These are phyloP conservation scores for Lasiosphaeriaceae sp. DNA, from an alignment of 495 filamentous ascomycete genomes.

Conservation along the genomic window DNA sequence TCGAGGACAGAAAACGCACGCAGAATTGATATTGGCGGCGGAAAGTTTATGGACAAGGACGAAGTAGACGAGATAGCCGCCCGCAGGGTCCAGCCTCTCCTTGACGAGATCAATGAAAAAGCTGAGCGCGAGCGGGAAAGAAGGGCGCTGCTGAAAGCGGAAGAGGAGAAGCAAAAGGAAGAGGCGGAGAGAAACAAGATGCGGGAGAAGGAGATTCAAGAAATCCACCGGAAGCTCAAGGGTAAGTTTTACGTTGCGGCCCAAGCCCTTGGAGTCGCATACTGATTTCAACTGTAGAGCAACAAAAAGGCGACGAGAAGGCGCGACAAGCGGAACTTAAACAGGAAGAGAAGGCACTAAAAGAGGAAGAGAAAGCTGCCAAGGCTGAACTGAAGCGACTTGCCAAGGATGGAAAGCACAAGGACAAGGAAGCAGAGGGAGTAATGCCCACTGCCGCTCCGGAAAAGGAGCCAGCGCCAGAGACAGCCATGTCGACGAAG, in stretches of 20 bases:
- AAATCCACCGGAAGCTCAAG: constrained; percentile 40
- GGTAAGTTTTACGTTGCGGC: constrained; percentile 23
- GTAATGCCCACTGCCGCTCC: background rate
- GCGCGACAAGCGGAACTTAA: constrained; percentile 48
- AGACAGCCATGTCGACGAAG: background rate
- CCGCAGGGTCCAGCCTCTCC: constrained; percentile 74
- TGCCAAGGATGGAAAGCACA: constrained; percentile 40
- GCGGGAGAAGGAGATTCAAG: constrained; percentile 43
- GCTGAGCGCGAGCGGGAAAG: constrained; percentile 64
- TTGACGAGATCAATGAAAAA: constrained; percentile 83
- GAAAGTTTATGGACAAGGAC: constrained; percentile 71
- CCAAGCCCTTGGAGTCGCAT: background rate
- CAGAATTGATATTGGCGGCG: constrained; percentile 75
- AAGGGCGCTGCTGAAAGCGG: constrained; percentile 46
- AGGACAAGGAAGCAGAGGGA: constrained; percentile 13
- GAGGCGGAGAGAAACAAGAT: constrained; percentile 41
- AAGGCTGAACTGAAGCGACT: constrained; percentile 47
- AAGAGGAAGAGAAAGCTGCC: constrained; percentile 48
- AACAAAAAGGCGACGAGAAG: constrained; percentile 50
- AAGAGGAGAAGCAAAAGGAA: constrained; percentile 46
- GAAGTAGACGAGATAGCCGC: constrained; percentile 80
- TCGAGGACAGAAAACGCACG: constrained; percentile 44
- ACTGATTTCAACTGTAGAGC: constrained; percentile 30
- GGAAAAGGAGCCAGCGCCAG: too few relatives aligned
- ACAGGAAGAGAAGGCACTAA: constrained; percentile 44